Conservation (phyloP, 805 yeast species). For the Jamesozyma hellenica region DNA sequence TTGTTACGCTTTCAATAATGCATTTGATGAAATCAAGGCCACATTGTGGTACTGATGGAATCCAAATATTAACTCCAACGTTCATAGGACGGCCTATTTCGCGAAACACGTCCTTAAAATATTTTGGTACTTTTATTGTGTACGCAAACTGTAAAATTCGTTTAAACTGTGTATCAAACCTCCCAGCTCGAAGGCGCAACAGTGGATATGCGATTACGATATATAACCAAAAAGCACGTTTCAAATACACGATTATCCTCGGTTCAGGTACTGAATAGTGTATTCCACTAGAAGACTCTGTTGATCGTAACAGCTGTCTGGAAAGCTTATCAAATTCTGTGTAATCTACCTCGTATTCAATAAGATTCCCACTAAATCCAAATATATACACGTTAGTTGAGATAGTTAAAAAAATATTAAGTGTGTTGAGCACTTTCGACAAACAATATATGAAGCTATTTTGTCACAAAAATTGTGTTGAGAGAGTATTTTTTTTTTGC, state of each 20-base stretch:
- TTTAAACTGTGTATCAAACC: not conserved
- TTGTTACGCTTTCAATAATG: too few species aligned
- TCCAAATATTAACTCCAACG: not conserved
- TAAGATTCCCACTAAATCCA: too few species aligned
- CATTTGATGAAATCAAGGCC: too few species aligned
- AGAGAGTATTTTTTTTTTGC: too few species aligned
- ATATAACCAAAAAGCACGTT: not conserved
- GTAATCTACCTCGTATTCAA: too few species aligned
- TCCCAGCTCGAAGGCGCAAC: not conserved
- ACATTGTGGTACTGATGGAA: not conserved
- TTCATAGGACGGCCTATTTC: not conserved
- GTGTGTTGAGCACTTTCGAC: too few species aligned
- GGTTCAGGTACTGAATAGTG: not conserved
- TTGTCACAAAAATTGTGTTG: too few species aligned
- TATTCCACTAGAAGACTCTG: not conserved
- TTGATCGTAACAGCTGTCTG: too few species aligned
- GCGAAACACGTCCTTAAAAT: not conserved
- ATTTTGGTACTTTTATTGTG: not conserved
- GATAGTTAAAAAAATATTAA: too few species aligned
- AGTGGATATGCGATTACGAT: not conserved
- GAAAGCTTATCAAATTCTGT: not conserved
- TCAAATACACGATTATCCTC: not conserved
- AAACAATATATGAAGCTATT: too few species aligned
- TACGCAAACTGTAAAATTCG: not conserved
- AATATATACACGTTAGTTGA: too few species aligned